These are phyloP conservation scores for Apiotrichum domesticum DNA, from an alignment of 1,284 basidiomycete species.

Conservation along the genomic window DNA sequence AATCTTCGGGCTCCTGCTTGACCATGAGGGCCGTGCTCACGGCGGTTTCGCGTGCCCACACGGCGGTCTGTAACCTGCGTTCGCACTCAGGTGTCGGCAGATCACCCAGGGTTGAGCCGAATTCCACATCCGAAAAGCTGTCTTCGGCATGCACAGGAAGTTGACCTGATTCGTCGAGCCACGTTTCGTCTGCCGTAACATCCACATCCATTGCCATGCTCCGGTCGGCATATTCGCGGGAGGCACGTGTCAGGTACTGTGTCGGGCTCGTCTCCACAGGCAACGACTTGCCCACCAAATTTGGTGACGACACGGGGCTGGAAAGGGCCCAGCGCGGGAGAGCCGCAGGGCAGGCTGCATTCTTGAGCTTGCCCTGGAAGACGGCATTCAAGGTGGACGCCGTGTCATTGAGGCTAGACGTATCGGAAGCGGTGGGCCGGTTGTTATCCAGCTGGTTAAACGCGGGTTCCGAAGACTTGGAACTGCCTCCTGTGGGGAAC, in stretches of 20 bases:
- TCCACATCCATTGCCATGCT: conserved; percentile 33
- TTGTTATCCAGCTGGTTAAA: conserved; percentile 34
- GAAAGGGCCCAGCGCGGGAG: conserved; percentile 32
- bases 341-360: conserved; percentile 21
- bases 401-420: conserved; percentile 22
- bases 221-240: conserved; percentile 10
- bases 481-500: conserved; percentile 25
- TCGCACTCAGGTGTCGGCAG: conserved; percentile 35
- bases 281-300: conserved; percentile 13
- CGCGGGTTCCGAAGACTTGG: conserved; percentile 15
- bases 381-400: conserved; percentile 16
- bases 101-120: conserved; percentile 32
- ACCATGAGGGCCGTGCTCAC: conserved; percentile 22
- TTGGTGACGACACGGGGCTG: conserved; percentile 35
- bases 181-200: conserved; percentile 19
- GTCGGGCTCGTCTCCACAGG: conserved; percentile 29
- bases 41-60: conserved; percentile 37
- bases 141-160: conserved; percentile 42
- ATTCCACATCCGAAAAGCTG: conserved; percentile 32
- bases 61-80: conserved; percentile 33
- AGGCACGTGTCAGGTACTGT: conserved; percentile 23
- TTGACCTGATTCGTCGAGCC: conserved; percentile 39
- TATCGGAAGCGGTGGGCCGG: conserved; percentile 21
- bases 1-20: conserved; percentile 36
- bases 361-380: conserved; percentile 26